Evolutionary conservation across 768 basidiomycete species (phyloP), one percentile per base, ranked within the genome.

Genomic region (Leccinum longicurvipes): DNA sequence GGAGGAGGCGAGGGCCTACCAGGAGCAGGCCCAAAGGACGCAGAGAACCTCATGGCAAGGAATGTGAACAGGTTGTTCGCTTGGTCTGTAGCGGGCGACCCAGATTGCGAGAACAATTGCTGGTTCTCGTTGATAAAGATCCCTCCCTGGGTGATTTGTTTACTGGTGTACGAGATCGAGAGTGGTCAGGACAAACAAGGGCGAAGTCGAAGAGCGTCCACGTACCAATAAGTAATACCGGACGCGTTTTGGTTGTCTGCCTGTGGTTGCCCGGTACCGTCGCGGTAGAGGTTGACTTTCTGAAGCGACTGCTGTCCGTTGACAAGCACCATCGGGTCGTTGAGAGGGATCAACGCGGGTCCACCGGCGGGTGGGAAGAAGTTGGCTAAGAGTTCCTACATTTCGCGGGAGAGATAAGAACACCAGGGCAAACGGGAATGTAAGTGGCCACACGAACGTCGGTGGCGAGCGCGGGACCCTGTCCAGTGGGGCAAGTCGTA

Each of bases 21-120:
- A 12, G 65, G 65, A 45, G 54, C 55, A 36, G 67, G 67, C 12
- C 62, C 65, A 46, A 67, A 57, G 1, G 67, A 51, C 9, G 42
- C 31, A 2, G 67, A 67, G 42, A 67, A 69, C 46, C 67, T 64
- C 67, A 67, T 64, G 14, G 67, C 62, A n/a, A 67, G 59, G 55
- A 67, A 67, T 12, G 67, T 67, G 47, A 69, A 67, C 46, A 67
- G 32, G 28, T 62, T 67, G 11, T 56, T 67, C 8, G 65, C 67
- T 55, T 12, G 11, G 25, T 39, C 6, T 5, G 67, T 9, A 21
- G 67, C 67, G 11, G 67, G 67, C 6, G 67, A 69, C 24, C 41
- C 46, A 14, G 46, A 39, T 58, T 55, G n/a, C n/a, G 57, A 29
- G 34, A 67, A 67, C 11, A 57, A 2, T 6, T 57, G 50, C 39